phyloP scores from a whole-genome alignment of 1,139 yeast genomes.

The Yamadazyma oceani region DNA sequence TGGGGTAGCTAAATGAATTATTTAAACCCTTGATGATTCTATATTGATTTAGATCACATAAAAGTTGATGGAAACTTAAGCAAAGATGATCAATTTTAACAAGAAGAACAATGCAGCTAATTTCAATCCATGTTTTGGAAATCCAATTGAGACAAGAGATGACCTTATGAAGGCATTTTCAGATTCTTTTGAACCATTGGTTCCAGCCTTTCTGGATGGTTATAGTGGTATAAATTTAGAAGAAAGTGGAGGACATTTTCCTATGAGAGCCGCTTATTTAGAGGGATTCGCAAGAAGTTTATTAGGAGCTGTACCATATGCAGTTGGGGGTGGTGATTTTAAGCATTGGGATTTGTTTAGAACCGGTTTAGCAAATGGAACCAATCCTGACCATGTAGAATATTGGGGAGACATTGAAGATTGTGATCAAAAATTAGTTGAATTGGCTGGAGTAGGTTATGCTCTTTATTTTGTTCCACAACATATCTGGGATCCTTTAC shows the following conservation, averaged over 20 bases:
- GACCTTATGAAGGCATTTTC: conserved; percentile 2
- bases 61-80: too few relatives aligned
- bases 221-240: conserved; percentile 10
- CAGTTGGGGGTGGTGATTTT: conserved; percentile 23
- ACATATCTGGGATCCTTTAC: conserved; percentile 25
- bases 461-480: conserved; percentile 22
- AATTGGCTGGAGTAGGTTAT: conserved; percentile 27
- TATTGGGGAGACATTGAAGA: conserved; percentile 24
- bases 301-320: conserved; percentile 28
- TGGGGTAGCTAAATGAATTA: too few relatives aligned
- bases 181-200: conserved; percentile 8
- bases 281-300: conserved; percentile 28
- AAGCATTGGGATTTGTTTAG: conserved; percentile 12
- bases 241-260: conserved; percentile 19
- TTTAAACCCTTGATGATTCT: too few relatives aligned
- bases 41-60: too few relatives aligned
- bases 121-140: conserved; percentile 2
- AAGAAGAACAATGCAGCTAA: conserved; percentile 1
- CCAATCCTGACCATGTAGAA: conserved; percentile 23
- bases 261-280: conserved; percentile 19
- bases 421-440: conserved; percentile 24
- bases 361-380: conserved; percentile 24
- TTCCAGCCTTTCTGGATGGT: conserved; percentile 9
- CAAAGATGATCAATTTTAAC: neutral
- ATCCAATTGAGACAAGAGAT: neutral